Conservation (phyloP, 495 filamentous ascomycete species). For the Podospora didyma region DNA sequence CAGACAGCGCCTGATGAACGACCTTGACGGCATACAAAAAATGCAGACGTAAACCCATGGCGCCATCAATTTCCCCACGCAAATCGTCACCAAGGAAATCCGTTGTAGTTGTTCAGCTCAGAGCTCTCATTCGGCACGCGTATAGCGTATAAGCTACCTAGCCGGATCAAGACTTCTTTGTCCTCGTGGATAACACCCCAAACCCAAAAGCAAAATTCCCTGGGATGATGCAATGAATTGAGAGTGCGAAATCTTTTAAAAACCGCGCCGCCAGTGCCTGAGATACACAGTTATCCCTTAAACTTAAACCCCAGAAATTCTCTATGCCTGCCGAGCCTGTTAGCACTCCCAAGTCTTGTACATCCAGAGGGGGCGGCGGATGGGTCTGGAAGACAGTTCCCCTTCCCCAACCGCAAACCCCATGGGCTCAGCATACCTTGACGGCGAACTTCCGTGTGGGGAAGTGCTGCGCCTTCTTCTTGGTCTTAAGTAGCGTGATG, state of each 20-base stretch:
- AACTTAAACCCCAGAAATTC: constrained; percentile 15
- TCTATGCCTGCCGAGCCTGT: constrained; percentile 25
- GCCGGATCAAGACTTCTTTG: constrained; percentile 32
- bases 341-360: constrained; percentile 13
- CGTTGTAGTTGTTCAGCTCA: constrained; percentile 25
- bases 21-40: background rate
- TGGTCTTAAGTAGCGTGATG: constrained; percentile 78
- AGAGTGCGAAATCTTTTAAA: constrained; percentile 32
- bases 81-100: constrained; percentile 1
- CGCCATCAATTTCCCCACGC: background rate
- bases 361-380: background rate
- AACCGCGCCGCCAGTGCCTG: constrained; percentile 31
- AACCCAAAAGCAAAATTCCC: constrained; percentile 35
- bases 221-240: constrained; percentile 34
- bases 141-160: constrained; percentile 23
- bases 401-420: background rate
- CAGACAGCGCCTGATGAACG: too few relatives aligned
- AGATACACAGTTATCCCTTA: constrained; percentile 31
- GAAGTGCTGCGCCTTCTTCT: constrained; percentile 94
- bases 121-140: constrained; percentile 34
- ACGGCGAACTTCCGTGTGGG: constrained; percentile 97
- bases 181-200: constrained; percentile 32
- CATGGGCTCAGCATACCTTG: constrained; percentile 62
- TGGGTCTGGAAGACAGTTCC: background rate
- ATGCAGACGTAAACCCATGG: background rate